These are phyloP conservation scores for Quercus lobata DNA, from an alignment of 331 rosid species.

Conservation along the genomic window DNA sequence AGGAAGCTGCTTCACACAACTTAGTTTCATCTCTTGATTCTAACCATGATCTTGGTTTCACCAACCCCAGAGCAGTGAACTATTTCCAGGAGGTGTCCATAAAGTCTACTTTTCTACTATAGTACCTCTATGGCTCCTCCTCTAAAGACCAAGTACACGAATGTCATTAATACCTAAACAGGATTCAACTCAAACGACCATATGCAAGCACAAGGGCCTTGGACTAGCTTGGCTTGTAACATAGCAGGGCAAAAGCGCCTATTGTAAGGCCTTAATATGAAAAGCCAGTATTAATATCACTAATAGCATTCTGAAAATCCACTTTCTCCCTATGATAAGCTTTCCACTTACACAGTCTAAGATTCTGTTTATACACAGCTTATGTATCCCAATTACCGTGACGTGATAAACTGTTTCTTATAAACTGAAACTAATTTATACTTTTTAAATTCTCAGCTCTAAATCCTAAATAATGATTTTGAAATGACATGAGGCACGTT, in stretches of 20 bases:
- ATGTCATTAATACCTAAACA: neutral
- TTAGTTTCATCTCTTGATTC: too few species aligned
- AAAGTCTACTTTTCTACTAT: neutral
- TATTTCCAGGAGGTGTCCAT: neutral
- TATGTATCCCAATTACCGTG: neutral
- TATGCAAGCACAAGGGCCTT: neutral
- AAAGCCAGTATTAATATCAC: neutral
- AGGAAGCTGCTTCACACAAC: too few species aligned
- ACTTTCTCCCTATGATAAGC: neutral
- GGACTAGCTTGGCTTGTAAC: neutral
- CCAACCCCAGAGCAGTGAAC: neutral
- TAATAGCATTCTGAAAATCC: neutral
- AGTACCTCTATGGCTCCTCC: neutral
- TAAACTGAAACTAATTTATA: neutral
- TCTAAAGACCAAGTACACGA: neutral
- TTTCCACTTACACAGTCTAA: neutral
- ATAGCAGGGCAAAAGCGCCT: neutral
- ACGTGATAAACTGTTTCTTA: neutral
- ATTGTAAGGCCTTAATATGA: neutral
- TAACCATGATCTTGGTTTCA: too few species aligned
- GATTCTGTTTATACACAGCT: neutral
- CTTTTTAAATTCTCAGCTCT: neutral
- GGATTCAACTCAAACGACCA: neutral
- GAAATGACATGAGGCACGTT: neutral
- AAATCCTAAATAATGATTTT: neutral